These are phyloP conservation scores for Pterocarpus macrocarpus DNA, from an alignment of 306 rosid species.

Conservation along the genomic window DNA sequence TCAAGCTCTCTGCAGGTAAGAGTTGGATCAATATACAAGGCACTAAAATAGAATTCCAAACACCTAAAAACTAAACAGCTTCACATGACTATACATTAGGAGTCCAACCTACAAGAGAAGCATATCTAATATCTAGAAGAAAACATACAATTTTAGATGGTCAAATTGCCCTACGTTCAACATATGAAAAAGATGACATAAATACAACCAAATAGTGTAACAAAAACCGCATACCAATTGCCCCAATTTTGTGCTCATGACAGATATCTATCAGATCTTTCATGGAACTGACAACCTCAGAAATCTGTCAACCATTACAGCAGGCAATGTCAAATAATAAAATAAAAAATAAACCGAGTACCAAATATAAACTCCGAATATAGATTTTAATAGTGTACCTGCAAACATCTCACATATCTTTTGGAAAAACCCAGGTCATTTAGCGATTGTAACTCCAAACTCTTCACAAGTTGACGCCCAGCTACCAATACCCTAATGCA, in stretches of 20 bases:
- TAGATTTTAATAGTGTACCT: slow-evolving; percentile 62
- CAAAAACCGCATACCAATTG: slow-evolving; percentile 64
- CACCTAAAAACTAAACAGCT: neutral
- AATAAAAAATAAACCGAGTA: neutral
- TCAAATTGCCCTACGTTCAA: no score
- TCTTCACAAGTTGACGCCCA: slow-evolving; percentile 94
- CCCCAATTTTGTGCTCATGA: slow-evolving; percentile 73
- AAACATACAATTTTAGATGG: no score
- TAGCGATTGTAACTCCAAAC: slow-evolving; percentile 88
- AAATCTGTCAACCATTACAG: slow-evolving; percentile 67
- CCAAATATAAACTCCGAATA: slow-evolving; percentile 15
- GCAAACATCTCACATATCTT: slow-evolving; percentile 98
- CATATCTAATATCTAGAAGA: neutral
- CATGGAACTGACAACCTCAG: slow-evolving; percentile 98
- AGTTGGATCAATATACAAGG: slow-evolving; percentile 14
- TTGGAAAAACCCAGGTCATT: slow-evolving; percentile 96
- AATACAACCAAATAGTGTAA: neutral
- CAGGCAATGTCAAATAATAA: slow-evolving; percentile 24
- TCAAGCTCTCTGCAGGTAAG: slow-evolving; percentile 81
- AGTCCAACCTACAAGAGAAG: neutral
- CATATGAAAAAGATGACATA: neutral
- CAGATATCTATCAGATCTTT: slow-evolving; percentile 91
- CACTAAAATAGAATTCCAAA: neutral
- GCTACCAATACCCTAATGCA: slow-evolving; percentile 83
- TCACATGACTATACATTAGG: neutral